Evolutionary conservation across 352 stramenopile species (phyloP), one percentile per base, ranked within the genome.

Genomic region (Phytophthora multivora): DNA sequence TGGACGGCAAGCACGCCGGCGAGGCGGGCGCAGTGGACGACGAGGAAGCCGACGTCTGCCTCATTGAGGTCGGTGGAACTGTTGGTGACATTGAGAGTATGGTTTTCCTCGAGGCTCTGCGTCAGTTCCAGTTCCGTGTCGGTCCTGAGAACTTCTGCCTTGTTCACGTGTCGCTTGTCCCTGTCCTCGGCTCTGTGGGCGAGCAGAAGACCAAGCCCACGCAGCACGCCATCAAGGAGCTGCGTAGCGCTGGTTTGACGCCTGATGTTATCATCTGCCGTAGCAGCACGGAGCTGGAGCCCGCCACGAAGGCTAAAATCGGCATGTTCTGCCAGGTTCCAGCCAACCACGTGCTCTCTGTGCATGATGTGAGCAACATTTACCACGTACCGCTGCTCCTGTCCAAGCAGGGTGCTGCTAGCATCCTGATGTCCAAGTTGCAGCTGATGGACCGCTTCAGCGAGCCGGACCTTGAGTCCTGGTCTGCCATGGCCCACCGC

Each of bases 141-240:
- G 97, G 97, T 0, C 72, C 88, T 4, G 95, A 99, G 66, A 99
- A 99, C 81, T 99, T 99, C 56, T 98, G 96, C 62, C 85, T 99
- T n/a, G 97, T 98, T 31, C 98, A 99, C 83, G 98, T 99, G 9
- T 98, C 88, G 26, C 85, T 99, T 3, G 97, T 99, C 45, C 98
- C 98, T 0, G 95, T 99, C 50, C 89, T 99, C 26, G 97, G 97
- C 3, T 97, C 88, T n/a, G 96, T 99, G 15, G 96, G 97, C 31
- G 98, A 99, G 81, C 97, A 99, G 84, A 99, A 99, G 86, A 99
- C 98, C 15, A 99, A 99, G 84, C 98, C 98, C 0, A 99, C 98
- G 39, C 98, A 99, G 84, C 98, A 99, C 79, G 97, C 96, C 15
- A 98, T 99, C 62, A 98, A 98, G 67, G 97, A 99, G 82, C 87